Percentiles rank a stretch among this genome's conserved stretches.
phyloP scores from a whole-genome alignment of 2,329 filamentous ascomycete genomes.

The Lecanicillium sp. region DNA sequence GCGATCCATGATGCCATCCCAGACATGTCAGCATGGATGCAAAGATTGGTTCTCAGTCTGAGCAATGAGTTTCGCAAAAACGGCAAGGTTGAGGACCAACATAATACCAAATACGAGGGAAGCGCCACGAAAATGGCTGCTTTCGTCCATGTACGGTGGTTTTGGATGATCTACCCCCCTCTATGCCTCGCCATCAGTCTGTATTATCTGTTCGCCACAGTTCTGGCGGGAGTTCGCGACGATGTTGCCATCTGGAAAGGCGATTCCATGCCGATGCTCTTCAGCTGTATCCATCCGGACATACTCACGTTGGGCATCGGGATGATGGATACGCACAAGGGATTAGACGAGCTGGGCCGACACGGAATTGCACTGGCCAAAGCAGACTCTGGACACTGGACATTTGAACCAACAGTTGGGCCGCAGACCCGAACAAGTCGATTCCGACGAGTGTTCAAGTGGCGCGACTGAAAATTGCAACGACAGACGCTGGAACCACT shows the following conservation, averaged over 20 bases:
- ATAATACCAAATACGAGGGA: constrained; percentile 23
- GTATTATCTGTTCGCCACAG: constrained; percentile 30
- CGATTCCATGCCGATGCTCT: constrained; percentile 33
- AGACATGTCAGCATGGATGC: constrained; percentile 28
- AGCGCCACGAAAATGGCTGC: constrained; percentile 25
- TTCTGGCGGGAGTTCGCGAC: constrained; percentile 29
- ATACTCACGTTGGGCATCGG: constrained; percentile 26
- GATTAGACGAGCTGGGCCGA: constrained; percentile 29
- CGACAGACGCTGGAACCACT: background rate
- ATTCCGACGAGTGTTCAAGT: background rate
- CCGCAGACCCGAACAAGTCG: background rate
- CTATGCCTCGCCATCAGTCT: constrained; percentile 29
- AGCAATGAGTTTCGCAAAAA: constrained; percentile 31
- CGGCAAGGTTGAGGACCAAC: constrained; percentile 18
- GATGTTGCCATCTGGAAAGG: constrained; percentile 33
- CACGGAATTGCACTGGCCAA: constrained; percentile 30
- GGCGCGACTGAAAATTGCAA: background rate
- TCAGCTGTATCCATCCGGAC: constrained; percentile 29
- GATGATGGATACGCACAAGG: constrained; percentile 31
- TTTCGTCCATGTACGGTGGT: constrained; percentile 30
- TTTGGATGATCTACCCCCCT: constrained; percentile 31
- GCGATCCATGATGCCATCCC: constrained; percentile 29
- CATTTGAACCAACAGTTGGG: constrained; percentile 24
- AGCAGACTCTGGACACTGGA: constrained; percentile 29
- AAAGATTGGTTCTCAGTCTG: constrained; percentile 27